Percentiles rank a stretch among this genome's conserved stretches.
Evolutionary conservation across 192 early-diverging fungal genomes (phyloP).

Genomic region (Coemansia sp.): DNA sequence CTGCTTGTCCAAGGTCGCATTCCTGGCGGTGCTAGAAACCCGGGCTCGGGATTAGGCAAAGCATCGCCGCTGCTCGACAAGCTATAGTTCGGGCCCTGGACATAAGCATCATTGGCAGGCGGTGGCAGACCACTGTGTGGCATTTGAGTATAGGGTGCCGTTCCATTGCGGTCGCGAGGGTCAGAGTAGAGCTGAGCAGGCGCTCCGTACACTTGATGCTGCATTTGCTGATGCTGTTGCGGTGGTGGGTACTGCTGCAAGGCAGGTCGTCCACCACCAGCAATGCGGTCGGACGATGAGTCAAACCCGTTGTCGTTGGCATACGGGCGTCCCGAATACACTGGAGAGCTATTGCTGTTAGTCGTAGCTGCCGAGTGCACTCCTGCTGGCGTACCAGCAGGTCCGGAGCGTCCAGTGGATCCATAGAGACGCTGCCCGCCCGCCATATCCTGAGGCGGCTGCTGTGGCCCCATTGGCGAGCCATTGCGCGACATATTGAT

Average conservation of each 20-base stretch:
- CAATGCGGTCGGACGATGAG: constrained; percentile 32
- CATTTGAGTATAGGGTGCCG: constrained; percentile 2
- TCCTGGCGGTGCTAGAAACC: constrained; percentile 8
- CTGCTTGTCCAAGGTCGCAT: constrained; percentile 50
- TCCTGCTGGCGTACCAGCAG: neutral
- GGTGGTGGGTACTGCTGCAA: constrained; percentile 3
- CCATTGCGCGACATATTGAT: constrained; percentile 14
- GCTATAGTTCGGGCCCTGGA: constrained; percentile 18
- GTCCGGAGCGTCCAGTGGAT: neutral
- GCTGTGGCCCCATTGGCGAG: constrained; percentile 8
- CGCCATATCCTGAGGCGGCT: constrained; percentile 12
- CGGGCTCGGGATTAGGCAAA: constrained; percentile 3
- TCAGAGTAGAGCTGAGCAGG: constrained; percentile 6
- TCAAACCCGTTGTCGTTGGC: constrained; percentile 40
- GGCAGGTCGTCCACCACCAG: neutral
- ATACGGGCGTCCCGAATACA: constrained; percentile 12
- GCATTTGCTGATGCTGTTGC: constrained; percentile 6
- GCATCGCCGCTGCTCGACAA: constrained; percentile 35
- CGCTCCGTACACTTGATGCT: constrained; percentile 8
- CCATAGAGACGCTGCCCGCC: constrained; percentile 8
- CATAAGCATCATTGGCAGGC: neutral
- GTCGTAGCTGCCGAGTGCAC: constrained; percentile 1
- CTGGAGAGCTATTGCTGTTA: constrained; percentile 18
- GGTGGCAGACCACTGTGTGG: neutral
- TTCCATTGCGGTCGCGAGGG: constrained; percentile 3